phyloP scores from a whole-genome alignment of 2,329 filamentous ascomycete species.

The Epichloe typhina region DNA sequence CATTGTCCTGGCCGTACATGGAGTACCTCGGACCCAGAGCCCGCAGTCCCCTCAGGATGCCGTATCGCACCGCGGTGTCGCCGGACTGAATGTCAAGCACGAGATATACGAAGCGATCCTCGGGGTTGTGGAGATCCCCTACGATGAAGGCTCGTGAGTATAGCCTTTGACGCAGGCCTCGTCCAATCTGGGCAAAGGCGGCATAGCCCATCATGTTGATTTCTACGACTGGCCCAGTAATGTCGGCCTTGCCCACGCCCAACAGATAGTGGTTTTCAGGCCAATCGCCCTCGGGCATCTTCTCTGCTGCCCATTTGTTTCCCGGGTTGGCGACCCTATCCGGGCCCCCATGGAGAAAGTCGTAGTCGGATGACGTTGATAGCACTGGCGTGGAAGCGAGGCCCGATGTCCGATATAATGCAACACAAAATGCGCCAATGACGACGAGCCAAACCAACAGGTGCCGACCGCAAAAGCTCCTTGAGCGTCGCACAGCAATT shows the following conservation, averaged over 20 bases:
- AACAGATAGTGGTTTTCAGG: constrained; percentile 27
- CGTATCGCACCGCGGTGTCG: constrained; percentile 75
- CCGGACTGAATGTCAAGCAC: constrained; percentile 78
- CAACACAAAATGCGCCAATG: constrained; percentile 6
- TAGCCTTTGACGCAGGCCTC: constrained; percentile 70
- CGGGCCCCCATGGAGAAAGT: constrained; percentile 1
- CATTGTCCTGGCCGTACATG: constrained; percentile 58
- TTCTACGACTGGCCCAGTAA: constrained; percentile 66
- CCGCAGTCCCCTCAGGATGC: constrained; percentile 60
- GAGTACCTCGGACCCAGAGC: constrained; percentile 57
- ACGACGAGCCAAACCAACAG: constrained; percentile 7
- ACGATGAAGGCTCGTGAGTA: constrained; percentile 83
- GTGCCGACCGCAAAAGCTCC: constrained; percentile 3
- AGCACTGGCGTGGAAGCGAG: constrained; percentile 7
- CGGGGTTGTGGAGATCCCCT: constrained; percentile 48
- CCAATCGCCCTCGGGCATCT: constrained; percentile 6
- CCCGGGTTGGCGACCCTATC: constrained; percentile 1
- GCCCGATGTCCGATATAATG: constrained; percentile 8
- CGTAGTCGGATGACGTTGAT: constrained; percentile 6
- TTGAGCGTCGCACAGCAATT: not conserved
- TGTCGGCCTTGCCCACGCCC: constrained; percentile 40
- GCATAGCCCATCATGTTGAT: constrained; percentile 88
- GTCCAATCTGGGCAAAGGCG: constrained; percentile 63
- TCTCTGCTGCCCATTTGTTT: constrained; percentile 8
- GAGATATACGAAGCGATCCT: constrained; percentile 70